Evolutionary conservation across 495 filamentous ascomycete species (phyloP), one percentile per base, ranked within the genome.

Genomic region (Aspergillus mulundensis): DNA sequence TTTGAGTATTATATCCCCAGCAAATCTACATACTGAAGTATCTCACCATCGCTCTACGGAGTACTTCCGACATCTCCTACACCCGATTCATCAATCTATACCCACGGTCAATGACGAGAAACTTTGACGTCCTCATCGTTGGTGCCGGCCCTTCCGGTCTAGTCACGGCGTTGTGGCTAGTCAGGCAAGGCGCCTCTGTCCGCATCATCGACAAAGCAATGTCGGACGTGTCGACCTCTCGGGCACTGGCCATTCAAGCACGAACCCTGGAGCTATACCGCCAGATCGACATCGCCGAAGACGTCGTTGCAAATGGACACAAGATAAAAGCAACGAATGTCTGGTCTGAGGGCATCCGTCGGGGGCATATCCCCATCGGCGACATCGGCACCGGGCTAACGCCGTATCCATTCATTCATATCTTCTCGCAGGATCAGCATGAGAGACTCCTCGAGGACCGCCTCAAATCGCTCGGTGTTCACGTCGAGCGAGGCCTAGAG

Each of bases 61-160:
- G 16, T 42, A 42, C 15, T 42, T 42, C 39, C 3, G 14, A 41
- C 16, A n/a, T 4, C 14, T 5, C 24, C 18, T 10, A 1, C 45
- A 7, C 25, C 24, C 11, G 11, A 30, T 47, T 28, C 16, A 19
- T 40, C 12, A 24, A n/a, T 15, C 1, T 6, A 28, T 8, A 28
- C 5, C n/a, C 15, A 24, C 10, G 15, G 3, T 30, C 21, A 15
- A 41, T 14, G 5, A 70, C 64, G 58, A 54, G 57, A 14, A 51
- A 58, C 42, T 59, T 58, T 15, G 70, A 72, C 16, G 74, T 76
- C 21, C 61, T 77, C 6, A 74, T 76, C 34, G 49, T 67, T 6
- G 75, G 75, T 10, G 75, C 69, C 44, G 75, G 75, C 14, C 72
- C 70, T 15, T 68, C 71, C 20, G 75, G 75, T 32, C 71, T 78